Conservation (phyloP, 352 stramenopile genomes). For the Phytopythium delawarense region DNA sequence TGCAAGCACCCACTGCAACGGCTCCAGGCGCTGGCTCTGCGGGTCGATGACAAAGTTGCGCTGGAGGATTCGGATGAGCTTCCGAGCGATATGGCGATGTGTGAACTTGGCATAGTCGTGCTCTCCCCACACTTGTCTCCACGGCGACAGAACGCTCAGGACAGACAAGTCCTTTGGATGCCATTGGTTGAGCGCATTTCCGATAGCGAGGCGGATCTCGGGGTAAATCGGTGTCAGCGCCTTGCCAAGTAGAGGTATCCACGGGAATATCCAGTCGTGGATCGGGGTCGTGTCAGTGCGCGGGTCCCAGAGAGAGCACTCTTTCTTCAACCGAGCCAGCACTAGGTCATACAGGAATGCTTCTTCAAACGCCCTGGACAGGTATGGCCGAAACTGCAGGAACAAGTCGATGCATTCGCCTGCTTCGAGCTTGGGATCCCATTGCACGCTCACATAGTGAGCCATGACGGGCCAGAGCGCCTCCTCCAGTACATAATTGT, state of each 20-base stretch:
- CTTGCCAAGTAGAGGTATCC: constrained; percentile 39
- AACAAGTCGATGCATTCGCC: constrained; percentile 39
- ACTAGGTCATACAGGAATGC: constrained; percentile 63
- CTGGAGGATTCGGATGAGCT: constrained; percentile 71
- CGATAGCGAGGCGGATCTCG: constrained; percentile 63
- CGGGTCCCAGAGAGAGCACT: constrained; percentile 60
- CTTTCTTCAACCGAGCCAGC: constrained; percentile 63
- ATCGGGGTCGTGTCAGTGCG: constrained; percentile 43
- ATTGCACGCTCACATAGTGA: constrained; percentile 67
- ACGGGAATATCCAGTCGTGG: constrained; percentile 80
- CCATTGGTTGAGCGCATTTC: constrained; percentile 68
- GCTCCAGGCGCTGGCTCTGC: constrained; percentile 59
- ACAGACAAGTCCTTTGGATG: constrained; percentile 74
- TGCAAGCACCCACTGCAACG: constrained; percentile 64
- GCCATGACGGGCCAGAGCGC: constrained; percentile 62
- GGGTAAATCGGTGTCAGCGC: constrained; percentile 54
- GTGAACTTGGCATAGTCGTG: constrained; percentile 85
- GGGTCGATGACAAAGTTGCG: constrained; percentile 83
- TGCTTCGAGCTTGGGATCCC: constrained; percentile 38
- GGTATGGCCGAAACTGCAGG: constrained; percentile 39
- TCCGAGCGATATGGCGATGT: constrained; percentile 69
- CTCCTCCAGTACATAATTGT: constrained; percentile 79
- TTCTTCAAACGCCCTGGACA: constrained; percentile 43
- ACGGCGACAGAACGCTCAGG: constrained; percentile 57
- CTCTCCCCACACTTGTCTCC: constrained; percentile 69